These are phyloP conservation scores for Geotrichum fermentans DNA, from an alignment of 1,139 yeast genomes.

Conservation along the genomic window DNA sequence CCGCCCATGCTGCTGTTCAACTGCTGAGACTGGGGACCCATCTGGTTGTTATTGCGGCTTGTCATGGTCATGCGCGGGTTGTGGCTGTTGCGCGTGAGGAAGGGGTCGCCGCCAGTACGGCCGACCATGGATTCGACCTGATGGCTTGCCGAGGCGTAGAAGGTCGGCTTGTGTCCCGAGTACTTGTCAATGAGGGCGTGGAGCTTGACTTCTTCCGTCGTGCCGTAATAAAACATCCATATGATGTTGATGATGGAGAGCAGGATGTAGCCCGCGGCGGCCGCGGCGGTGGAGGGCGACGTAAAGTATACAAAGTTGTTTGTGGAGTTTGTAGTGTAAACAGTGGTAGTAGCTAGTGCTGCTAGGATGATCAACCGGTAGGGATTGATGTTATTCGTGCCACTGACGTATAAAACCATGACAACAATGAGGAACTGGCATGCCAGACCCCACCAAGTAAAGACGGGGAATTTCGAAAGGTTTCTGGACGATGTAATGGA, in stretches of 20 bases:
- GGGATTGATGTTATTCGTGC: constrained; percentile 63
- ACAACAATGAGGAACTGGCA: constrained; percentile 62
- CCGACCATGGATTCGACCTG: neutral
- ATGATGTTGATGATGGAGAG: constrained; percentile 65
- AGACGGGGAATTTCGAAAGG: constrained; percentile 56
- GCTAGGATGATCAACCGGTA: constrained; percentile 58
- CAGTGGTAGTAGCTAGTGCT: constrained; percentile 58
- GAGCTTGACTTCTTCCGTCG: constrained; percentile 51
- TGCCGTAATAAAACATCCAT: constrained; percentile 81
- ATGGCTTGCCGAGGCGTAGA: neutral
- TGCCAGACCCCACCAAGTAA: constrained; percentile 97
- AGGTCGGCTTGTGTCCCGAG: constrained; percentile 30
- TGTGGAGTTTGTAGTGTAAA: constrained; percentile 78
- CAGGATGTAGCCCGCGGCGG: constrained; percentile 88
- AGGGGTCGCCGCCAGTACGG: neutral
- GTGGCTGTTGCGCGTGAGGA: neutral
- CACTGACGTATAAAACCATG: constrained; percentile 55
- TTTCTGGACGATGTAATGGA: constrained; percentile 57
- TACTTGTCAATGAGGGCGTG: constrained; percentile 83
- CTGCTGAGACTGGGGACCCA: neutral
- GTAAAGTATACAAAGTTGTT: constrained; percentile 70
- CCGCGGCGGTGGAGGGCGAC: constrained; percentile 67
- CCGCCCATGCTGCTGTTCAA: neutral
- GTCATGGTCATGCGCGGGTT: too few relatives aligned
- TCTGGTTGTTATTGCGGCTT: neutral